A percentile compares a stretch with the other conserved stretches of the same genome.
These are phyloP conservation scores for Amanita subjunquillea DNA, from an alignment of 768 basidiomycete species.

Conservation along the genomic window DNA sequence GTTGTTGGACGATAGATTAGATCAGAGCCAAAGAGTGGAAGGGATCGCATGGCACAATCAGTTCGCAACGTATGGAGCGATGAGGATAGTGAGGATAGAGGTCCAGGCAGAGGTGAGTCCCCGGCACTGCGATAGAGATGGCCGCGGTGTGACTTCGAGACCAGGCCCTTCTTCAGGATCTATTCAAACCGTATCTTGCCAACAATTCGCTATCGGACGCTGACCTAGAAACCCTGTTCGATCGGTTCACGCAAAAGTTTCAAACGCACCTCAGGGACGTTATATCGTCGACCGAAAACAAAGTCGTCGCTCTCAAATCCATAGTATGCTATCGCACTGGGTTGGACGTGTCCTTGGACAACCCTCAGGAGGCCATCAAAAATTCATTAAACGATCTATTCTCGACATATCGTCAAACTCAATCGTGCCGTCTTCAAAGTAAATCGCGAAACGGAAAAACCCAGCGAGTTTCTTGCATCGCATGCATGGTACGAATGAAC, in stretches of 20 bases:
- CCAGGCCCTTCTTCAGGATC: neutral
- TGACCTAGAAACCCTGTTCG: conserved; percentile 18
- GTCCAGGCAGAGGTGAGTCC: conserved; percentile 53
- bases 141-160: neutral
- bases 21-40: conserved; percentile 35
- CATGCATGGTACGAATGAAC: neutral
- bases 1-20: conserved; percentile 67
- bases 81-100: conserved; percentile 63
- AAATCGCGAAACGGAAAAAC: conserved; percentile 44
- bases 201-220: neutral
- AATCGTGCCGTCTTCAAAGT: conserved; percentile 41
- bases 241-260: conserved; percentile 27
- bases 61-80: conserved; percentile 40
- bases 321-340: conserved; percentile 73
- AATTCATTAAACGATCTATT: conserved; percentile 22
- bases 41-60: conserved; percentile 52
- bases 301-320: conserved; percentile 66
- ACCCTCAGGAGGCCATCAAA: conserved; percentile 16
- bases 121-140: neutral
- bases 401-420: conserved; percentile 22
- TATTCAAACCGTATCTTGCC: neutral
- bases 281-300: conserved; percentile 25
- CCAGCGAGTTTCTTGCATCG: conserved; percentile 29
- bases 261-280: conserved; percentile 20
- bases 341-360: conserved; percentile 34